Evolutionary conservation across 495 filamentous ascomycete species (phyloP), one percentile per base, ranked within the genome.

Genomic region (Penicillium maclennaniae): DNA sequence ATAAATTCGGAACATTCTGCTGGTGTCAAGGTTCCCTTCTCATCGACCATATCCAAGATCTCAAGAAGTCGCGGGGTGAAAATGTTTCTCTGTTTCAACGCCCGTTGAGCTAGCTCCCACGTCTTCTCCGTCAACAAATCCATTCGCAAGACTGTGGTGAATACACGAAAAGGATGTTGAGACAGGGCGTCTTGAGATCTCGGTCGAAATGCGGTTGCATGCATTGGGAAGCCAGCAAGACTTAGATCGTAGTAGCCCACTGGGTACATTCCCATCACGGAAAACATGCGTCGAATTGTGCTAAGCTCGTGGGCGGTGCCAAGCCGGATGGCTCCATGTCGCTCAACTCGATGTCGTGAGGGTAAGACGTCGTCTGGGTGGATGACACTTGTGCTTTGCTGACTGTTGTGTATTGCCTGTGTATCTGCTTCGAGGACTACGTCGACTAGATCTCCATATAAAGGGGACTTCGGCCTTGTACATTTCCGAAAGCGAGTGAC

Each of bases 161-260:
- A 77, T 14, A 75, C 69, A 1, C 74, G 67, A 51, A 77, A 77
- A 6, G 74, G 71, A 48, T 77, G 63, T 10, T 48, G 46, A 0
- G 52, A 21, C 2, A 75, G 65, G 6, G 68, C 59, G 21, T 59
- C 55, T 19, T 49, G 37, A n/a, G 46, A 59, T 1, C 39, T 60
- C 4, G 72, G 71, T 2, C 72, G 69, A 49, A 75, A 77, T 7
- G 65, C 63, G 3, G 72, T 77, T 7, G 70, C 72, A 51, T 75
- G 74, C 65, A 77, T 65, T 5, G 74, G 74, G 26, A 75, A 68
- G 0, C 70, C 72, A 9, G 68, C 71, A 1, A 67, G 54, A 6
- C 56, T 60, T 2, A 77, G 60, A 44, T 77, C 71, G 46, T 77
- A 77, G 55, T 77, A 77, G 19, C 72, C 74, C 6, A 74, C 71